Percentiles rank a stretch among this genome's conserved stretches.
phyloP scores from a whole-genome alignment of 192 early-diverging fungal genomes.

The Ambispora gerdemannii region DNA sequence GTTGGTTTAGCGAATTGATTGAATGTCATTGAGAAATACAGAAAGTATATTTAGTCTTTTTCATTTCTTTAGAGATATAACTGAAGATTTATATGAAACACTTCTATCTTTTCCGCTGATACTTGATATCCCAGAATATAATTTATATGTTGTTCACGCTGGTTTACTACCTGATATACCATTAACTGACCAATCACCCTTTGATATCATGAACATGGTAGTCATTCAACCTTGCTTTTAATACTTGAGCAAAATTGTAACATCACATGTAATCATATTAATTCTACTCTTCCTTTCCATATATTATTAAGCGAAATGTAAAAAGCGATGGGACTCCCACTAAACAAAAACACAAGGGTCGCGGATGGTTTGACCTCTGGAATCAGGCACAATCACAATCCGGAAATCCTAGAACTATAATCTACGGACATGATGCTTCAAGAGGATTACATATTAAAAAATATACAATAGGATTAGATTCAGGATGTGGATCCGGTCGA shows the following conservation, averaged over 20 bases:
- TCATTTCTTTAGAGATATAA: conserved; percentile 15
- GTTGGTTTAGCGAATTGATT: conserved; percentile 27
- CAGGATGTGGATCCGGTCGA: conserved; percentile 67
- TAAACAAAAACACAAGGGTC: conserved; percentile 36
- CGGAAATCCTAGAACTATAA: conserved; percentile 37
- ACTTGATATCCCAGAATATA: conserved; percentile 38
- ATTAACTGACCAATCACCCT: conserved; percentile 51
- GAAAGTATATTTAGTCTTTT: neutral
- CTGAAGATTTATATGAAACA: conserved; percentile 31
- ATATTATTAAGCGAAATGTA: conserved; percentile 51
- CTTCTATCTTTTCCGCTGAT: conserved; percentile 36
- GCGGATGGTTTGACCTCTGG: conserved; percentile 41
- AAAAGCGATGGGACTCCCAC: conserved; percentile 40
- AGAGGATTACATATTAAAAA: conserved; percentile 52
- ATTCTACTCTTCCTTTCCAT: too few relatives aligned
- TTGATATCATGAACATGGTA: conserved; percentile 60
- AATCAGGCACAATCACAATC: conserved; percentile 35
- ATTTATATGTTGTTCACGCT: conserved; percentile 65
- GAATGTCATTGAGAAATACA: neutral
- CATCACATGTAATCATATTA: too few relatives aligned
- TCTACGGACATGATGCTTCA: conserved; percentile 71
- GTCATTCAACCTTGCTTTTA: too few relatives aligned
- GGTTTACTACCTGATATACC: conserved; percentile 55
- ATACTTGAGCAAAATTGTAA: too few relatives aligned
- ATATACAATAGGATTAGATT: conserved; percentile 63